Conservation (phyloP, 2,329 filamentous ascomycete species). For the Colletotrichum incanum region DNA sequence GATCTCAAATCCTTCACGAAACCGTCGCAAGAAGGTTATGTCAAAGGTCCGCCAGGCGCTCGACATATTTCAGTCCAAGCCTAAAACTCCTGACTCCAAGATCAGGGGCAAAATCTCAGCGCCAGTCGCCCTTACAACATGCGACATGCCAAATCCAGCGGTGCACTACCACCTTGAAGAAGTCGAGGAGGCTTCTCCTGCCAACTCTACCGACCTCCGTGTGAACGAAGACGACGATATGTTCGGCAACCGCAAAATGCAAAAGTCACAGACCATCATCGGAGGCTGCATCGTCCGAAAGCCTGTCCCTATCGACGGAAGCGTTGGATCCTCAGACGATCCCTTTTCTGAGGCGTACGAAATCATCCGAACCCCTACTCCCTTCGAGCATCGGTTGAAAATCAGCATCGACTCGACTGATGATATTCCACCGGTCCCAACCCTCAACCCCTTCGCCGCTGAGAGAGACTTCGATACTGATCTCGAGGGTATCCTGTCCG, state of each 20-base stretch:
- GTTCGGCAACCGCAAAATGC: slow-evolving; percentile 52
- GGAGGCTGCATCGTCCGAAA: slow-evolving; percentile 51
- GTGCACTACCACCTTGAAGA: slow-evolving; percentile 33
- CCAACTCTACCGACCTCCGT: slow-evolving; percentile 52
- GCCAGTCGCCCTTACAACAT: slow-evolving; percentile 21
- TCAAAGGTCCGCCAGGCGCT: slow-evolving; percentile 54
- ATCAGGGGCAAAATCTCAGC: slow-evolving; percentile 37
- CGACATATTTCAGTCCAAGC: slow-evolving; percentile 52
- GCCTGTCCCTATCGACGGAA: slow-evolving; percentile 49
- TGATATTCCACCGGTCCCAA: slow-evolving; percentile 25
- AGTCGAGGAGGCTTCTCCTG: slow-evolving; percentile 45
- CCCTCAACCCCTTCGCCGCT: slow-evolving; percentile 51
- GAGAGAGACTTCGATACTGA: slow-evolving; percentile 57
- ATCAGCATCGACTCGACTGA: slow-evolving; percentile 30
- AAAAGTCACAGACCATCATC: slow-evolving; percentile 48
- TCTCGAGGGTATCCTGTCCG: slow-evolving; percentile 57
- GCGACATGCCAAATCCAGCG: slow-evolving; percentile 32
- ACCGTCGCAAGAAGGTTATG: slow-evolving; percentile 51
- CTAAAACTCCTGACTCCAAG: slow-evolving; percentile 42
- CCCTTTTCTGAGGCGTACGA: slow-evolving; percentile 48
- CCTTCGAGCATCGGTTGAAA: slow-evolving; percentile 45
- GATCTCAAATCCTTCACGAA: slow-evolving; percentile 48
- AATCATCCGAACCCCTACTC: slow-evolving; percentile 45
- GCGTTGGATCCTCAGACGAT: slow-evolving; percentile 48
- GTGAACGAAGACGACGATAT: slow-evolving; percentile 55